phyloP scores from a whole-genome alignment of 495 filamentous ascomycete species.

The Penicillium verhagenii region DNA sequence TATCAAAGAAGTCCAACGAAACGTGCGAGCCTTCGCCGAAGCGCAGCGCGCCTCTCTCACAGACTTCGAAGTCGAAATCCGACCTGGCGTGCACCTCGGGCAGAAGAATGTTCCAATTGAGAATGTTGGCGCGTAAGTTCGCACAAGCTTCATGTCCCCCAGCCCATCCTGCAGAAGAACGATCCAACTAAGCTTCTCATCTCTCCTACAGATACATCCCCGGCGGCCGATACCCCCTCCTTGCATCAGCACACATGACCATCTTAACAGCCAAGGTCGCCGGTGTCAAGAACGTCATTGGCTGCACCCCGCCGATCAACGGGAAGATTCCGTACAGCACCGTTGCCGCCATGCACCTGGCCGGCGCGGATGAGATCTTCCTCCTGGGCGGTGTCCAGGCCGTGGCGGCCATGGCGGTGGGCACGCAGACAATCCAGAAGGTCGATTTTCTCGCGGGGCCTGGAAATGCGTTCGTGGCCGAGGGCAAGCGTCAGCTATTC shows the following conservation, averaged over 20 bases:
- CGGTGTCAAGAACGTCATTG: conserved; percentile 48
- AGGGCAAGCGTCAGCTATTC: conserved; percentile 54
- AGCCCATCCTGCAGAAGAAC: background rate
- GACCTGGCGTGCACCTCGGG: conserved; percentile 47
- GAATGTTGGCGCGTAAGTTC: conserved; percentile 31
- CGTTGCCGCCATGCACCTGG: conserved; percentile 53
- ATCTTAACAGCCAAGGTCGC: conserved; percentile 56
- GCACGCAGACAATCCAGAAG: conserved; percentile 62
- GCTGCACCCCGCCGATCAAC: conserved; percentile 50
- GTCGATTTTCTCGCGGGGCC: conserved; percentile 55
- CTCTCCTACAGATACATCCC: conserved; percentile 54
- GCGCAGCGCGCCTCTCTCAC: conserved; percentile 43
- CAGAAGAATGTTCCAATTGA: conserved; percentile 49
- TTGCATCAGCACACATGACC: conserved; percentile 59
- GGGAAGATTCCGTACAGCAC: conserved; percentile 50
- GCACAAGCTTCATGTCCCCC: no score
- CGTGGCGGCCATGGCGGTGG: conserved; percentile 78
- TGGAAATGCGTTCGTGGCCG: conserved; percentile 55
- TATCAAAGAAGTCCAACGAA: conserved; percentile 51
- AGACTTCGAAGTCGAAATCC: conserved; percentile 50
- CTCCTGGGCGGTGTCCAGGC: conserved; percentile 55
- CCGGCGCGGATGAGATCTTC: conserved; percentile 53
- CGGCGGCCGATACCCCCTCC: conserved; percentile 53
- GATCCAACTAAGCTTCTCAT: background rate
- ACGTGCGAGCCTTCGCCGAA: conserved; percentile 48